A percentile compares a stretch with the other conserved stretches of the same genome.
Conservation (phyloP, 306 rosid species). For the Vigna mungo region DNA sequence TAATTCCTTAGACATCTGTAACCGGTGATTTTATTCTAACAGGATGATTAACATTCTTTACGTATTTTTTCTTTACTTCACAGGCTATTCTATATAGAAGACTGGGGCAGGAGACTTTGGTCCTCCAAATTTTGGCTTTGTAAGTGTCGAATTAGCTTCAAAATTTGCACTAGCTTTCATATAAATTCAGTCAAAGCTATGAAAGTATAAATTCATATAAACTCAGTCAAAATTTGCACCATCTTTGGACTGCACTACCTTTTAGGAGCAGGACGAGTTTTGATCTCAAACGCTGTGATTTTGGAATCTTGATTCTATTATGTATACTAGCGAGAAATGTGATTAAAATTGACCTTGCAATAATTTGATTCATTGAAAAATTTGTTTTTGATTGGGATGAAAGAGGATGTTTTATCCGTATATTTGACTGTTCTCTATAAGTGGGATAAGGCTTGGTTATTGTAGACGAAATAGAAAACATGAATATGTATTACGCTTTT, state of each 20-base stretch:
- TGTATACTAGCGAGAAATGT: neutral
- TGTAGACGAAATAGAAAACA: slow-evolving; percentile 6
- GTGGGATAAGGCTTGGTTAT: slow-evolving; percentile 16
- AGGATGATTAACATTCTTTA: neutral
- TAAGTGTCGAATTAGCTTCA: slow-evolving; percentile 57
- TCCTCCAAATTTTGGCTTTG: slow-evolving; percentile 96
- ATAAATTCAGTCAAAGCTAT: slow-evolving; percentile 5
- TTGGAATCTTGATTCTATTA: neutral
- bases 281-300: neutral
- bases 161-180: slow-evolving; percentile 14
- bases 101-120: slow-evolving; percentile 95
- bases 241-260: neutral
- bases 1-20: too few relatives aligned
- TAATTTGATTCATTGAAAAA: neutral
- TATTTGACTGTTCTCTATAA: slow-evolving; percentile 1
- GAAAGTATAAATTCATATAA: neutral
- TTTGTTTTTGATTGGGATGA: neutral
- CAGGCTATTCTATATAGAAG: slow-evolving; percentile 96
- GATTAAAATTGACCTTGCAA: neutral
- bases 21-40: too few relatives aligned
- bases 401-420: slow-evolving; percentile 12
- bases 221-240: slow-evolving; percentile 14
- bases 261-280: neutral
- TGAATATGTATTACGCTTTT: slow-evolving; percentile 12
- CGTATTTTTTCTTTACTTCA: slow-evolving; percentile 39